A percentile compares a stretch with the other conserved stretches of the same genome.
phyloP scores from a whole-genome alignment of 306 rosid species.

The Inga leiocalycina region DNA sequence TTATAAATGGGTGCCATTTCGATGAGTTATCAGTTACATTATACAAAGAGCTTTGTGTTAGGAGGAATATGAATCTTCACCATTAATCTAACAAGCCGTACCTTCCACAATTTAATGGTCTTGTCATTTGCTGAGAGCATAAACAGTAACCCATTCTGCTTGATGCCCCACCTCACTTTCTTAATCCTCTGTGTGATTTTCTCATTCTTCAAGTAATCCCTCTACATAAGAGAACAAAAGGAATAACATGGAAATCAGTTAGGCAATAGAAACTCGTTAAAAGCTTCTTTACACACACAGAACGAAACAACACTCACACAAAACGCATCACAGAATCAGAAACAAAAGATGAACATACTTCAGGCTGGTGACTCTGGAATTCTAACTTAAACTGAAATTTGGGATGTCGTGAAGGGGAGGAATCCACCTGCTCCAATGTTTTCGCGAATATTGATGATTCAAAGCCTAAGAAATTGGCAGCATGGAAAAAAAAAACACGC shows the following conservation, averaged over 20 bases:
- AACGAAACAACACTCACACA: no score
- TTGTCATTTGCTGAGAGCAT: conserved; percentile 68
- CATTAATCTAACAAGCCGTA: neutral
- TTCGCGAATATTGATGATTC: conserved; percentile 33
- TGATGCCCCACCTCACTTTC: conserved; percentile 62
- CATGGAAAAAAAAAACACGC: neutral
- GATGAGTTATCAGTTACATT: neutral
- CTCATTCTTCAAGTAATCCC: conserved; percentile 60
- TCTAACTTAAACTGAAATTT: no score
- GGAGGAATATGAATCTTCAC: neutral
- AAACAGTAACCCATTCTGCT: conserved; percentile 50
- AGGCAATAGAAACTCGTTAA: neutral
- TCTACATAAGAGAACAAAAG: no score
- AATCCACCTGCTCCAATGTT: conserved; percentile 63
- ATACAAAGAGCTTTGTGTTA: no score
- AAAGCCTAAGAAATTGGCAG: conserved; percentile 41
- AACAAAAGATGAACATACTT: no score
- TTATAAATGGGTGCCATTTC: no score
- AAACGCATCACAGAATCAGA: no score
- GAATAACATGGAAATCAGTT: no score
- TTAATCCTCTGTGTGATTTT: conserved; percentile 67
- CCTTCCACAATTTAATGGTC: conserved; percentile 67
- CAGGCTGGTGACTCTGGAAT: no score
- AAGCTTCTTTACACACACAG: no score
- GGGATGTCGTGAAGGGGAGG: conserved; percentile 28